phyloP scores from a whole-genome alignment of 352 stramenopile genomes.

The Blastocystis sp. region DNA sequence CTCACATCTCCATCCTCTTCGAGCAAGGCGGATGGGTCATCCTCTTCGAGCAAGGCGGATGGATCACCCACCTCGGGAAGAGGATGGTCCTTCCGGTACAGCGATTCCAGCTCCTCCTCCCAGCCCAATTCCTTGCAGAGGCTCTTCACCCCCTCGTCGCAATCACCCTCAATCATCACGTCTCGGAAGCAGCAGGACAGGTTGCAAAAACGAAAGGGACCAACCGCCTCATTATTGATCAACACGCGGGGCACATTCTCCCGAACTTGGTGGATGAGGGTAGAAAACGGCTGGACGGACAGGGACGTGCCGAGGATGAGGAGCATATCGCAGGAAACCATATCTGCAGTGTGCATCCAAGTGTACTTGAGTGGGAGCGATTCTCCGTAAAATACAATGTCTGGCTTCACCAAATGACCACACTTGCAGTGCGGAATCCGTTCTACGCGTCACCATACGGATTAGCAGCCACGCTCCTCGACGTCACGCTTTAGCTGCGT shows the following conservation, averaged over 20 bases:
- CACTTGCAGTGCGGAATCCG: conserved; percentile 74
- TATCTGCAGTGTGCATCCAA: conserved; percentile 78
- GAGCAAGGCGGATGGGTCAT: too few species aligned
- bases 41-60: too few species aligned
- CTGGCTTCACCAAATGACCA: conserved; percentile 88
- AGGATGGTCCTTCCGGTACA: background rate
- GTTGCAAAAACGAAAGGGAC: conserved; percentile 71
- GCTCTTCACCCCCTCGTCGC: conserved; percentile 78
- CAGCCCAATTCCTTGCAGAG: conserved; percentile 76
- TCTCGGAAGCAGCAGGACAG: conserved; percentile 76
- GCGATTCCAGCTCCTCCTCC: conserved; percentile 63
- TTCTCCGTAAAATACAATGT: conserved; percentile 96
- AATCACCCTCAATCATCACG: conserved; percentile 79
- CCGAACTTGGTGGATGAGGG: conserved; percentile 80
- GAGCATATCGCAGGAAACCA: conserved; percentile 85
- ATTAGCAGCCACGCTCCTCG: background rate
- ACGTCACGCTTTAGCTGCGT: conserved; percentile 11
- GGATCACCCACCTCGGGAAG: too few species aligned
- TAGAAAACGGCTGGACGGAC: conserved; percentile 88
- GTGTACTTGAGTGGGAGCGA: conserved; percentile 83
- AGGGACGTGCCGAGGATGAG: conserved; percentile 96
- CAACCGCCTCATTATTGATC: conserved; percentile 83
- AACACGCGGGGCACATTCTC: conserved; percentile 81
- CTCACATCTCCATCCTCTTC: too few species aligned
- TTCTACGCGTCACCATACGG: conserved; percentile 7